Evolutionary conservation across 345 rosid genomes (phyloP).

Genomic region (Hypericum androsaemum): DNA sequence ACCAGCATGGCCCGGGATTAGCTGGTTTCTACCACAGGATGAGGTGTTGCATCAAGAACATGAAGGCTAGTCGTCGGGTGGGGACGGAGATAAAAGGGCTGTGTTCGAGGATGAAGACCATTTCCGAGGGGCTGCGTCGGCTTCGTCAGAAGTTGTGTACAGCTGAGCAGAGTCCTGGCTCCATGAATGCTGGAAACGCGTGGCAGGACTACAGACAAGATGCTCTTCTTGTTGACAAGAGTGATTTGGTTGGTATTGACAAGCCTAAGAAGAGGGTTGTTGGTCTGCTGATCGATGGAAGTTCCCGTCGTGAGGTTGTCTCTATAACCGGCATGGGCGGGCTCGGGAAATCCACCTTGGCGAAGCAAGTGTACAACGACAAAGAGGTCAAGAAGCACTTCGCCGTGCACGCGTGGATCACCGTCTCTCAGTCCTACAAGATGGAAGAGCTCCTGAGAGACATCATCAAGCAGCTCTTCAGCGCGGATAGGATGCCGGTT

Average conservation of each 20-base stretch:
- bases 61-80: slow-evolving; percentile 3
- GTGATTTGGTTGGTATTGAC: slow-evolving; percentile 21
- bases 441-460: slow-evolving; percentile 11
- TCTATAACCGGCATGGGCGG: slow-evolving; percentile 21
- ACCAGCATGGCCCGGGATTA: slow-evolving; percentile 4
- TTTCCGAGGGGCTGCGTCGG: slow-evolving; percentile 8
- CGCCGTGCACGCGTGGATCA: slow-evolving; percentile 12
- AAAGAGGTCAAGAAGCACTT: slow-evolving; percentile 16
- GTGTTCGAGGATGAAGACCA: slow-evolving; percentile 6
- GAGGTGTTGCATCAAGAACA: background rate
- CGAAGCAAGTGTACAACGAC: slow-evolving; percentile 12
- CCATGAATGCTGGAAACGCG: background rate
- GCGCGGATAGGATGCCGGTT: background rate
- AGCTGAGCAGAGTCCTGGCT: background rate
- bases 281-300: slow-evolving; percentile 6
- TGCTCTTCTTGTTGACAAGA: slow-evolving; percentile 24
- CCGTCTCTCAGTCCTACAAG: slow-evolving; percentile 10
- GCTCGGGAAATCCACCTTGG: slow-evolving; percentile 21
- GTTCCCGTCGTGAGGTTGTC: slow-evolving; percentile 11
- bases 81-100: slow-evolving; percentile 5
- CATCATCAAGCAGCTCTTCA: slow-evolving; percentile 10
- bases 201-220: slow-evolving; percentile 13
- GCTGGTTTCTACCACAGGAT: background rate
- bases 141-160: background rate
- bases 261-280: slow-evolving; percentile 9